Evolutionary conservation across 768 basidiomycete species (phyloP), one percentile per base, ranked within the genome.

Genomic region (Lentinula edodes): DNA sequence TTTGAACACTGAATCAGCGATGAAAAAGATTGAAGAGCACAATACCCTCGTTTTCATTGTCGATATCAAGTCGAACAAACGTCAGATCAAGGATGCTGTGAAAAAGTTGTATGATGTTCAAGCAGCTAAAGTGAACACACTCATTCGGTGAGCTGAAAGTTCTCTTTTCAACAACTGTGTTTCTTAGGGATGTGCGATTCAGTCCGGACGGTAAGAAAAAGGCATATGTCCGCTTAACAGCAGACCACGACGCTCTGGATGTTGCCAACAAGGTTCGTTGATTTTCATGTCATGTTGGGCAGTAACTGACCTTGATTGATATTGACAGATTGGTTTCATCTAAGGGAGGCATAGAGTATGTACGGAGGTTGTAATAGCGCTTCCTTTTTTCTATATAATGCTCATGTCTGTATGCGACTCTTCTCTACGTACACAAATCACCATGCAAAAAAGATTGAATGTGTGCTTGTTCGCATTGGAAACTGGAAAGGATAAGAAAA

Each of bases 21-120:
- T 98, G 96, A 96, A 98, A 86, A 97, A 99, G 86, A 99, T 99
- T 62, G 96, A 99, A 83, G 96, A 98, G 77, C 89, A 98, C 83
- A 98, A 99, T 79, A 99, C 97, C 36, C 86, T 98, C 62, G 97
- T 99, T 63, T 99, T 98, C 83, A 89, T 98, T 63, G 95, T 97
- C 58, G 95, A 98, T 76, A 71, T 98, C 75, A 88, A 86, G 74
- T 80, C 93, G 67, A 99, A 97, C 87, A 99, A 99, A 86, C 87
- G 94, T 52, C 94, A 99, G 78, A 98, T 98, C 81, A 96, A 95
- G 86, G 93, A 98, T 69, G 97, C 97, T 1, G 95, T 99, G 69
- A 98, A 98, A 87, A 97, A 97, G 86, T 76, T 99, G 69, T 98
- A 98, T 76, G 95, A 97, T 71, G 95, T 98, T 58, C 87, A 95